Evolutionary conservation across 1,284 basidiomycete genomes (phyloP).

Genomic region (Anthracocystis setariae): DNA sequence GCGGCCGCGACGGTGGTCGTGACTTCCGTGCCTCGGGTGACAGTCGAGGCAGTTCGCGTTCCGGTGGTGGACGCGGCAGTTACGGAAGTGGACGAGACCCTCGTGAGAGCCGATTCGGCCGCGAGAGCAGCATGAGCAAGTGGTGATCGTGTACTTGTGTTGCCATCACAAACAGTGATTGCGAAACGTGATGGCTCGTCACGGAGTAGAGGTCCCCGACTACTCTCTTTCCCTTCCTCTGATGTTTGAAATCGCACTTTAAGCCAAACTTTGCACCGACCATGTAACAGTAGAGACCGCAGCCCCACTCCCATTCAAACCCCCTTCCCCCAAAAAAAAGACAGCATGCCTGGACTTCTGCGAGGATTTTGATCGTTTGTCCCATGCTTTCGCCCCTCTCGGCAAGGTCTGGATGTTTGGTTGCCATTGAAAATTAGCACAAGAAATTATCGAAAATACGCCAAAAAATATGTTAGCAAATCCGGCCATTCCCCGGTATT

Average conservation of each 20-base stretch:
- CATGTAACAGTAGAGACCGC: not conserved
- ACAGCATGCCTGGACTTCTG: no score
- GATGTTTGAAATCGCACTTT: conserved; percentile 3
- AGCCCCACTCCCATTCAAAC: not conserved
- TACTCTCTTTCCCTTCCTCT: not conserved
- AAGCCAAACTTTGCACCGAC: not conserved
- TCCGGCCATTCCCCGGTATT: not conserved
- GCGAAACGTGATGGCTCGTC: no score
- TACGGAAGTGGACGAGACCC: conserved; percentile 36
- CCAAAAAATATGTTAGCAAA: no score
- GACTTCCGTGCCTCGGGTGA: conserved; percentile 16
- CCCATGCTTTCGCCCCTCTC: no score
- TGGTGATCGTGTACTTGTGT: conserved; percentile 18
- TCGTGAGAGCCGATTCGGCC: conserved; percentile 33
- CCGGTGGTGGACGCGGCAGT: conserved; percentile 16
- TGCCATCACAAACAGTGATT: not conserved
- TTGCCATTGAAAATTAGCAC: no score
- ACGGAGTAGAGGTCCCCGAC: no score
- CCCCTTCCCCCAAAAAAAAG: no score
- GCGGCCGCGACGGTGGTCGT: conserved; percentile 12
- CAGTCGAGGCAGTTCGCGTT: conserved; percentile 17
- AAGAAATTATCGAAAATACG: no score
- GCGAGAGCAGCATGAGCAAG: conserved; percentile 34
- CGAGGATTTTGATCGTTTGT: no score
- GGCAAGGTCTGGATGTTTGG: no score